A percentile compares a stretch with the other conserved stretches of the same genome.
These are phyloP conservation scores for Populus hybrid DNA, from an alignment of 441 rosid genomes.

Conservation along the genomic window DNA sequence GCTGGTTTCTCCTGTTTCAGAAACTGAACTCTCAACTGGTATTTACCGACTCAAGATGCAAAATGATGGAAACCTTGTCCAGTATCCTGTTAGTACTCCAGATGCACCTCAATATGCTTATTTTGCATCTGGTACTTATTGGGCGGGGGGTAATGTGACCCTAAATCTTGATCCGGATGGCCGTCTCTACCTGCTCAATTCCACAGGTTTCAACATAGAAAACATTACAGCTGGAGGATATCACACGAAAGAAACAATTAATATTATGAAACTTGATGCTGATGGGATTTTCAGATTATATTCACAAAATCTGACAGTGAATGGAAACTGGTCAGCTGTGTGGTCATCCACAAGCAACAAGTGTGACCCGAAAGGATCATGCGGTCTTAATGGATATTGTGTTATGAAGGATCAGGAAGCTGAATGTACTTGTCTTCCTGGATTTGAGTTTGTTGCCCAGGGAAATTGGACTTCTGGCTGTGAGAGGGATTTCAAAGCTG, in stretches of 20 bases:
- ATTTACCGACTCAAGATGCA: neutral
- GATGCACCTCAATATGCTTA: slow-evolving; percentile 5
- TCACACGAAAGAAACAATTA: slow-evolving; percentile 12
- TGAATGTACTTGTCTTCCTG: slow-evolving; percentile 31
- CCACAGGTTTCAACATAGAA: slow-evolving; percentile 13
- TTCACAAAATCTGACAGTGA: slow-evolving; percentile 9
- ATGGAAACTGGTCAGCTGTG: slow-evolving; percentile 6
- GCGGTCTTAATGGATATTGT: slow-evolving; percentile 35
- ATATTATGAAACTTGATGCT: slow-evolving; percentile 21
- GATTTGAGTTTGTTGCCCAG: slow-evolving; percentile 4
- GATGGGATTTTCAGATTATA: slow-evolving; percentile 16
- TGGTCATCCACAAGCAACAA: slow-evolving; percentile 14
- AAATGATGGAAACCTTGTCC: too few species aligned
- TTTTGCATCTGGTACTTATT: neutral
- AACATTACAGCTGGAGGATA: neutral
- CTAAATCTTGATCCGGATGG: slow-evolving; percentile 27
- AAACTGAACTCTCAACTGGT: neutral
- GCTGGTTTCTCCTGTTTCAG: neutral
- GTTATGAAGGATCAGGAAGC: neutral
- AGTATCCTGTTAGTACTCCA: too few species aligned
- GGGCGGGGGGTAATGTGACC: slow-evolving; percentile 20
- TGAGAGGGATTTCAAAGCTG: neutral
- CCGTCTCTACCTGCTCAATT: slow-evolving; percentile 26
- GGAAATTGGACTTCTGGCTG: neutral
- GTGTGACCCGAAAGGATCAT: slow-evolving; percentile 26